These are phyloP conservation scores for Drosera spatulata DNA, from an alignment of 179 eudicot genomes.

Conservation along the genomic window DNA sequence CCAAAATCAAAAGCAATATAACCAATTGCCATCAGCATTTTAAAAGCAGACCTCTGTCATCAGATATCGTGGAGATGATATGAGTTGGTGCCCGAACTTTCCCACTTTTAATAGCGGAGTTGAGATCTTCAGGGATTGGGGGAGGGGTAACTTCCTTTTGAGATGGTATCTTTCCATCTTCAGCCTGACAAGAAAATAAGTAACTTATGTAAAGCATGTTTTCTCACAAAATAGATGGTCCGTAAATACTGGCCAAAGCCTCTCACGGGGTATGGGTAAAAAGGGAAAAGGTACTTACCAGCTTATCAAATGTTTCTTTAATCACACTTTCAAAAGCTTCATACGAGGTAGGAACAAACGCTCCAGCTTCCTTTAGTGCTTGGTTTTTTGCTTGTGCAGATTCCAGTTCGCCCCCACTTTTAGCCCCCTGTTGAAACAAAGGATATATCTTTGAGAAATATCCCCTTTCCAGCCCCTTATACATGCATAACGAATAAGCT, in stretches of 20 bases:
- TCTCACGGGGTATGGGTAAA: not conserved
- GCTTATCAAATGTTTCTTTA: constrained; percentile 74
- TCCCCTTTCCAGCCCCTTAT: not conserved
- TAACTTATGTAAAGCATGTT: no score
- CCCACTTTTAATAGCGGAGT: constrained; percentile 85
- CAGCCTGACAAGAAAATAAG: constrained; percentile 29
- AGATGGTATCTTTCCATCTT: constrained; percentile 64
- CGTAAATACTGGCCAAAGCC: not conserved
- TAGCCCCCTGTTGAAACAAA: constrained; percentile 63
- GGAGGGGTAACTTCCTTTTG: constrained; percentile 90
- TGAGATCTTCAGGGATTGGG: constrained; percentile 97
- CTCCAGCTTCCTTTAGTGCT: constrained; percentile 93
- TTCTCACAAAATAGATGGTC: no score
- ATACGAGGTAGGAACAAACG: constrained; percentile 87
- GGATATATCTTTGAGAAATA: constrained; percentile 5
- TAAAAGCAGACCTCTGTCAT: constrained; percentile 60
- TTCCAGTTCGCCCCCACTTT: constrained; percentile 98
- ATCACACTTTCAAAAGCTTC: constrained; percentile 83
- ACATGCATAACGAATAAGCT: not conserved
- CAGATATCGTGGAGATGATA: constrained; percentile 94
- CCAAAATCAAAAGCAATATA: not conserved
- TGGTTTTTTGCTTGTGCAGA: constrained; percentile 98
- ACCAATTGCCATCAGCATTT: not conserved
- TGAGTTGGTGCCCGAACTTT: constrained; percentile 99
- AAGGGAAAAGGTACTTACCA: constrained; percentile 32